phyloP scores from a whole-genome alignment of 192 early-diverging fungal species.

The Rhizoclosmatium globosum region DNA sequence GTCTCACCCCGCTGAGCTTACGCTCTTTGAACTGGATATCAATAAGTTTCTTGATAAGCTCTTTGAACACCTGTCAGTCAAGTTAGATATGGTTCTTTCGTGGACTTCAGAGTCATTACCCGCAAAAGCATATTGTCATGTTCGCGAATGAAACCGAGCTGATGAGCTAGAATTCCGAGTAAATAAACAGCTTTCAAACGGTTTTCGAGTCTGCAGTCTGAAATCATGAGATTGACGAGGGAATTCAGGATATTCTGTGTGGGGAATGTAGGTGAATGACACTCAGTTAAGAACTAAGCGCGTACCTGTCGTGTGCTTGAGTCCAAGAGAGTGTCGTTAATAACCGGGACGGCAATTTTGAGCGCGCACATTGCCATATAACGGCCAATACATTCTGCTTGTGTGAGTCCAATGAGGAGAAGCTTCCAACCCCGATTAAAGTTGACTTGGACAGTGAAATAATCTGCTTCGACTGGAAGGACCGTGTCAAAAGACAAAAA shows the following conservation, averaged over 20 bases:
- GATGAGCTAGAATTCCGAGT: slow-evolving; percentile 54
- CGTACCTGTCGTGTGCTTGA: slow-evolving; percentile 53
- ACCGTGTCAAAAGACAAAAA: neutral
- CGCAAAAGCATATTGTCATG: slow-evolving; percentile 51
- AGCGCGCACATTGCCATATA: slow-evolving; percentile 63
- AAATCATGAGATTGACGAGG: slow-evolving; percentile 56
- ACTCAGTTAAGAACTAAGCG: neutral
- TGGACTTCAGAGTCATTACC: slow-evolving; percentile 36
- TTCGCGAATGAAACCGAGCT: slow-evolving; percentile 55
- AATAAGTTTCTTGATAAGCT: slow-evolving; percentile 51
- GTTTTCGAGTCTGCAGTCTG: slow-evolving; percentile 62
- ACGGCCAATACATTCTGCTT: slow-evolving; percentile 60
- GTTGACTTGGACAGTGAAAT: slow-evolving; percentile 60
- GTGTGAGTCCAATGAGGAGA: slow-evolving; percentile 57
- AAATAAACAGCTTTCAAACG: slow-evolving; percentile 61
- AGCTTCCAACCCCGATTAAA: slow-evolving; percentile 68
- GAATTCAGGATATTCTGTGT: slow-evolving; percentile 47
- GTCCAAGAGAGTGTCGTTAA: slow-evolving; percentile 62
- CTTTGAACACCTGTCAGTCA: slow-evolving; percentile 52
- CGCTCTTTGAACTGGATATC: slow-evolving; percentile 58
- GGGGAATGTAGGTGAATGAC: neutral
- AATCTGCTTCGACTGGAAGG: slow-evolving; percentile 54
- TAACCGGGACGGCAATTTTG: slow-evolving; percentile 53
- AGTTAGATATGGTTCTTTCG: slow-evolving; percentile 24
- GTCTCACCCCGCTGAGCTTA: slow-evolving; percentile 27